phyloP scores from a whole-genome alignment of 345 rosid genomes.

The Salix suchowensis region DNA sequence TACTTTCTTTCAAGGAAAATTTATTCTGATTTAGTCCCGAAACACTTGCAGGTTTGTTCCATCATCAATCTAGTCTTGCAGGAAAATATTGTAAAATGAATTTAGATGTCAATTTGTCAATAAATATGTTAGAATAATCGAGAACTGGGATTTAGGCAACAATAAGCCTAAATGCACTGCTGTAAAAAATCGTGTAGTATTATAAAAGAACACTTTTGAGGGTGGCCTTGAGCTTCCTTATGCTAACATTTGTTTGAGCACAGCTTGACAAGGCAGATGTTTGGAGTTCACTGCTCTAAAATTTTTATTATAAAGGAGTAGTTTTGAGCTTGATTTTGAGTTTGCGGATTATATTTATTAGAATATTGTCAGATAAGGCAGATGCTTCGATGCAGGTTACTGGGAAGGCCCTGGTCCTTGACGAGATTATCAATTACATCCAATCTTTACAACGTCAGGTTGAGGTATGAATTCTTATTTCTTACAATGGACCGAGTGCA shows the following conservation, averaged over 20 bases:
- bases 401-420: slow-evolving; percentile 86
- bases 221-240: neutral
- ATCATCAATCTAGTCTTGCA: neutral
- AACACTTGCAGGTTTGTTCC: neutral
- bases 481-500: neutral
- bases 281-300: neutral
- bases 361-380: slow-evolving; percentile 3
- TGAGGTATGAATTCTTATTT: slow-evolving; percentile 46
- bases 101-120: neutral
- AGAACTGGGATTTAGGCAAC: neutral
- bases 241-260: neutral
- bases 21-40: neutral
- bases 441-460: slow-evolving; percentile 86
- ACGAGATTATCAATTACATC: slow-evolving; percentile 89
- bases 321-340: neutral
- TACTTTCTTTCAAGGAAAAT: too few relatives aligned
- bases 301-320: neutral
- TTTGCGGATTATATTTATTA: neutral
- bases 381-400: slow-evolving; percentile 51
- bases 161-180: neutral
- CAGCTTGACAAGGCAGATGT: neutral
- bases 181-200: neutral
- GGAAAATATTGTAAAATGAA: neutral
- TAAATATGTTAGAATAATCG: neutral
- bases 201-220: neutral